Percentiles rank a stretch among this genome's conserved stretches.
These are phyloP conservation scores for Mycotypha africana DNA, from an alignment of 371 early-diverging fungal species.

Conservation along the genomic window DNA sequence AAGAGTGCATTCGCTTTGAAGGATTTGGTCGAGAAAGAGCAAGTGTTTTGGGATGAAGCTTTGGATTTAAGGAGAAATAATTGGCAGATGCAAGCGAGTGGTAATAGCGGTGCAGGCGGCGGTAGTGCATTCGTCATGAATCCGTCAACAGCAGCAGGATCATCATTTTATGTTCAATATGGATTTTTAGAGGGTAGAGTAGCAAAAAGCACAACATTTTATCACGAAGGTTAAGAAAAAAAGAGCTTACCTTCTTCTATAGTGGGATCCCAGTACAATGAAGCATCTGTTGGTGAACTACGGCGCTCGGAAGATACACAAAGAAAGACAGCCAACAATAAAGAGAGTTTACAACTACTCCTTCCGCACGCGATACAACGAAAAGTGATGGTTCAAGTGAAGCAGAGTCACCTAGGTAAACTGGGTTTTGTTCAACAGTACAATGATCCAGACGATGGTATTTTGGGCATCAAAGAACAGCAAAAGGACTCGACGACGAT, in stretches of 20 bases:
- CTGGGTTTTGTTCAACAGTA: slow-evolving; percentile 8
- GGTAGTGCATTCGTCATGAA: no score
- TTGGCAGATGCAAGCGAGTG: slow-evolving; percentile 61
- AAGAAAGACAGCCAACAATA: no score
- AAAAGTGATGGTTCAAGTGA: slow-evolving; percentile 14
- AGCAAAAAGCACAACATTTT: slow-evolving; percentile 5
- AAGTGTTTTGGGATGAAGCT: slow-evolving; percentile 66
- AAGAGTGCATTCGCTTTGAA: slow-evolving; percentile 46
- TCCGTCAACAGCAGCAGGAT: slow-evolving; percentile 13
- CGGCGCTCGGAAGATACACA: slow-evolving; percentile 12
- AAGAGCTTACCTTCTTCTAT: no score
- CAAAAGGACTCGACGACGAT: no score
- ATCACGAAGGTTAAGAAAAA: no score
- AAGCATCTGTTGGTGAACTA: slow-evolving; percentile 21
- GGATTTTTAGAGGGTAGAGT: slow-evolving; percentile 60
- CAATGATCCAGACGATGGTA: slow-evolving; percentile 10
- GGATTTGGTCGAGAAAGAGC: slow-evolving; percentile 48
- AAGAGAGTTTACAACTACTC: slow-evolving; percentile 6
- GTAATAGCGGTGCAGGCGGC: slow-evolving; percentile 2
- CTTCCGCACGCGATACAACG: slow-evolving; percentile 15
- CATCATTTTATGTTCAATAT: slow-evolving; percentile 44
- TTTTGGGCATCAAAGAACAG: slow-evolving; percentile 8
- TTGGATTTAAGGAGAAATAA: slow-evolving; percentile 56
- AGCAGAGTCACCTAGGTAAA: slow-evolving; percentile 16
- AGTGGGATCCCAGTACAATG: slow-evolving; percentile 26